A percentile compares a stretch with the other conserved stretches of the same genome.
Evolutionary conservation across 202 grass and related monocot species (phyloP).

Genomic region (Cymbopogon flexuosus): DNA sequence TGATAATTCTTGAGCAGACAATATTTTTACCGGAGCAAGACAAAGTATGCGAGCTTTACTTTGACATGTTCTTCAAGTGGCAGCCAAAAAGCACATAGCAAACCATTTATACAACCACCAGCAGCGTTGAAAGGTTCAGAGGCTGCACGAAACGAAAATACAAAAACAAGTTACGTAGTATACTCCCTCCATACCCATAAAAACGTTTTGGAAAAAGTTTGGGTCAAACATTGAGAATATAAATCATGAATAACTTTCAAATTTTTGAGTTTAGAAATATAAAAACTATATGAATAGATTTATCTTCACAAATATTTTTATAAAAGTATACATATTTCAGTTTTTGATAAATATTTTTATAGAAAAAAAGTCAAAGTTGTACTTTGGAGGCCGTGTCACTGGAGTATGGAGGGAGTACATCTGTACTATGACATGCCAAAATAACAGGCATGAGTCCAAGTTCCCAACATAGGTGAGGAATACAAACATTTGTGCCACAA

Average conservation of each 20-base stretch:
- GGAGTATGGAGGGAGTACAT: too few species aligned
- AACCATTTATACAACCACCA: slow-evolving; percentile 13
- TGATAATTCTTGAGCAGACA: neutral
- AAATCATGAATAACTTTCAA: too few species aligned
- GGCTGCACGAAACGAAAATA: neutral
- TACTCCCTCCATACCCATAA: too few species aligned
- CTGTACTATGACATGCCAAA: slow-evolving; percentile 76
- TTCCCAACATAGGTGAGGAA: slow-evolving; percentile 63
- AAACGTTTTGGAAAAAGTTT: too few species aligned
- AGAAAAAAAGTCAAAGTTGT: too few species aligned
- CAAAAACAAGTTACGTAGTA: neutral
- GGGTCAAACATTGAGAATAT: too few species aligned
- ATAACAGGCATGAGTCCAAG: slow-evolving; percentile 90
- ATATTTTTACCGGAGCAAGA: slow-evolving; percentile 62
- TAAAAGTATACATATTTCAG: too few species aligned
- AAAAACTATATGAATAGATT: too few species aligned
- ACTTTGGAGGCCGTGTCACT: too few species aligned
- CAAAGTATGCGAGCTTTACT: slow-evolving; percentile 81
- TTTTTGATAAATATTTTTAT: too few species aligned
- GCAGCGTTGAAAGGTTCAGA: neutral
- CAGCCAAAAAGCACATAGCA: slow-evolving; percentile 44
- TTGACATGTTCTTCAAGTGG: slow-evolving; percentile 84
- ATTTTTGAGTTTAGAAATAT: too few species aligned
- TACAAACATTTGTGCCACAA: slow-evolving; percentile 16
- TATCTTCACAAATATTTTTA: too few species aligned